A percentile compares a stretch with the other conserved stretches of the same genome.
These are phyloP conservation scores for Melampsora americana DNA, from an alignment of 1,284 basidiomycete genomes.

Conservation along the genomic window DNA sequence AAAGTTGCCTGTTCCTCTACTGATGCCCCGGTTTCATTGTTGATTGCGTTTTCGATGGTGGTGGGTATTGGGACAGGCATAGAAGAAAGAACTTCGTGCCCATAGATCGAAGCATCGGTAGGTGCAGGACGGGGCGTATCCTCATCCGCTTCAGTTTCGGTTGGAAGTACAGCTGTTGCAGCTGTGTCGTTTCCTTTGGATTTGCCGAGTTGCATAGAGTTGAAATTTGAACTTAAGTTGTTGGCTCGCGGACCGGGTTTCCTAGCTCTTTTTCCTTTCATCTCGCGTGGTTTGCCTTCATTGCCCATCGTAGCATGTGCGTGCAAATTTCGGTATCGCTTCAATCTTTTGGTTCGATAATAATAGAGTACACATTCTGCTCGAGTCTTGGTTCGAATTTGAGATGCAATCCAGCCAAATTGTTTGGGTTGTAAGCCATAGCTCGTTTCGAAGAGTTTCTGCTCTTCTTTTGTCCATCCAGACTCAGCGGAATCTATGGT, in stretches of 20 bases:
- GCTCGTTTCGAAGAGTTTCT: conserved; percentile 30
- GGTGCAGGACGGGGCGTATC: conserved; percentile 10
- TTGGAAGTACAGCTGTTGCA: background rate
- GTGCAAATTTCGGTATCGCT: conserved; percentile 41
- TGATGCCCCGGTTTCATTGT: background rate
- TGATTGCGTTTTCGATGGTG: background rate
- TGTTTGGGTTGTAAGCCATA: conserved; percentile 43
- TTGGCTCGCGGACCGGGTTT: background rate
- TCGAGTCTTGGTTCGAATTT: conserved; percentile 35
- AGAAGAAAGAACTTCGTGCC: conserved; percentile 4
- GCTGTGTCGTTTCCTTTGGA: conserved; percentile 20
- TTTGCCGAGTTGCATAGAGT: background rate
- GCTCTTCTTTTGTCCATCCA: conserved; percentile 38
- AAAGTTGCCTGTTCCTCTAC: conserved; percentile 1
- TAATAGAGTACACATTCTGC: conserved; percentile 44
- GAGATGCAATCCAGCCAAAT: conserved; percentile 42
- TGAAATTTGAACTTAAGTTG: background rate
- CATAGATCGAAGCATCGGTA: background rate
- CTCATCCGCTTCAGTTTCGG: conserved; percentile 23
- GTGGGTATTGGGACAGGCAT: conserved; percentile 3
- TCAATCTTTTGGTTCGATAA: conserved; percentile 41
- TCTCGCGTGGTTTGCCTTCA: conserved; percentile 29
- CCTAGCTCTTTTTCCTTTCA: conserved; percentile 28
- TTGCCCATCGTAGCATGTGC: conserved; percentile 6
- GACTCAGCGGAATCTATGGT: background rate